Conservation (phyloP, 371 early-diverging fungal species). For the Haplosporangium sp. region DNA sequence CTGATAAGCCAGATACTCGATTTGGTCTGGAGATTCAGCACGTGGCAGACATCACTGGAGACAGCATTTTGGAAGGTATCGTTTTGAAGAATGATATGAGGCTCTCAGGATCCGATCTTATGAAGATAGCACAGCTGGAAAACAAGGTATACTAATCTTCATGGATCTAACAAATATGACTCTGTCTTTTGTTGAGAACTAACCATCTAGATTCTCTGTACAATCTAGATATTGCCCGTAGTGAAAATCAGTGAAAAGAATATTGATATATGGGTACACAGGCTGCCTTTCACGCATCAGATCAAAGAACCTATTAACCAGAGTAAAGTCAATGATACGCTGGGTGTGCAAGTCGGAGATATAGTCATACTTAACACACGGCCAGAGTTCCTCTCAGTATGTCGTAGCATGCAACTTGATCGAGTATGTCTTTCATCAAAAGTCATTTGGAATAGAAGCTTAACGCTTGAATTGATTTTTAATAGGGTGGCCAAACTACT, state of each 20-base stretch:
- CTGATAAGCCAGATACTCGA: slow-evolving; percentile 92
- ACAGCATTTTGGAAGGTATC: slow-evolving; percentile 43
- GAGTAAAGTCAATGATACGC: slow-evolving; percentile 40
- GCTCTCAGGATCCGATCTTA: slow-evolving; percentile 56
- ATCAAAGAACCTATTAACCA: slow-evolving; percentile 32
- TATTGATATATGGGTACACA: slow-evolving; percentile 65
- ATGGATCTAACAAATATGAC: neutral
- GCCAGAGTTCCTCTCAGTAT: slow-evolving; percentile 65
- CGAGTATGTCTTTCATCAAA: slow-evolving; percentile 6
- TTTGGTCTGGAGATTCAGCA: slow-evolving; percentile 78
- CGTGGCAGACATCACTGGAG: slow-evolving; percentile 43
- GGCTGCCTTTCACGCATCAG: slow-evolving; percentile 57
- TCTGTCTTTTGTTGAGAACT: no score
- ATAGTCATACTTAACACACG: slow-evolving; percentile 71
- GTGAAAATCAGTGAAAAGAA: slow-evolving; percentile 71
- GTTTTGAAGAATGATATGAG: slow-evolving; percentile 55
- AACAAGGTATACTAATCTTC: slow-evolving; percentile 16
- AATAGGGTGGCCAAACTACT: slow-evolving; percentile 79
- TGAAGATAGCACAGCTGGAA: slow-evolving; percentile 17
- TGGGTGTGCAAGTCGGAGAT: slow-evolving; percentile 69
- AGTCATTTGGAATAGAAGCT: no score
- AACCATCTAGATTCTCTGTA: no score
- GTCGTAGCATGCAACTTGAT: slow-evolving; percentile 6
- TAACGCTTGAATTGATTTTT: neutral
- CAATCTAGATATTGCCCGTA: slow-evolving; percentile 48